Base-by-base conservation (phyloP, 2,329 filamentous ascomycete species). In the Xylariaceae sp. region DNA sequence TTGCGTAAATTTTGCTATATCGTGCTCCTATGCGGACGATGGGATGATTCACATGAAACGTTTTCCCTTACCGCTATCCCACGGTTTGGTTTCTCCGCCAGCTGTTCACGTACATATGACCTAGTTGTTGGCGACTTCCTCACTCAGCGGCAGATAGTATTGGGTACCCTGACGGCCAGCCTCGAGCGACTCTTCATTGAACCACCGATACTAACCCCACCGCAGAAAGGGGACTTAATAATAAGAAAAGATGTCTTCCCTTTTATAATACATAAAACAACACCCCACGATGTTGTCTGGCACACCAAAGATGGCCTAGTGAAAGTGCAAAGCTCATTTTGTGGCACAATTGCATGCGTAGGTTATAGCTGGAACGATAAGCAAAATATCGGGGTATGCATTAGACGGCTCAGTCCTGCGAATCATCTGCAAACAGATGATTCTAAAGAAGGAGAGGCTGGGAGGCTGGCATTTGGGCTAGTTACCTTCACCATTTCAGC, bases 1-100 rank as follows among this genome's bases (percentile, higher is more conserved):
- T 3, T 37, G 10, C 35, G 35, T 18, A 10, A 16, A 10, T 6
- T 16, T 16, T 5, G 6, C 13, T 21, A n/a, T 8, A 26, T 46
- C 11, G 4, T 56, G 18, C 39, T 55, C 27, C 20, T 44, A n/a
- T 55, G 53, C 16, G 53, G 48, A 6, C 18, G 23, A 21, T 55
- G 53, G 53, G n/a, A 55, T 21, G 13, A 48, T 6, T 32, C 18
- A 18, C 16, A 21, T 8, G 46, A 26, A 8, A 15, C 26, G 1
- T 51, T 55, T 24, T 15, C 30, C 6, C 44, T 43, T 16, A 18
- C n/a, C 10, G 6, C 21, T 9, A 29, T 56, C 53, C 53, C 1
- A 4, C 35, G 15, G 4, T n/a, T n/a, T n/a, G n/a, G n/a, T n/a
- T n/a, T 16, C 8, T 1, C 16, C 1, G 23, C 16, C 18, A 26